These are phyloP conservation scores for Amesomyces nigricolor DNA, from an alignment of 2,329 filamentous ascomycete genomes.

Conservation along the genomic window DNA sequence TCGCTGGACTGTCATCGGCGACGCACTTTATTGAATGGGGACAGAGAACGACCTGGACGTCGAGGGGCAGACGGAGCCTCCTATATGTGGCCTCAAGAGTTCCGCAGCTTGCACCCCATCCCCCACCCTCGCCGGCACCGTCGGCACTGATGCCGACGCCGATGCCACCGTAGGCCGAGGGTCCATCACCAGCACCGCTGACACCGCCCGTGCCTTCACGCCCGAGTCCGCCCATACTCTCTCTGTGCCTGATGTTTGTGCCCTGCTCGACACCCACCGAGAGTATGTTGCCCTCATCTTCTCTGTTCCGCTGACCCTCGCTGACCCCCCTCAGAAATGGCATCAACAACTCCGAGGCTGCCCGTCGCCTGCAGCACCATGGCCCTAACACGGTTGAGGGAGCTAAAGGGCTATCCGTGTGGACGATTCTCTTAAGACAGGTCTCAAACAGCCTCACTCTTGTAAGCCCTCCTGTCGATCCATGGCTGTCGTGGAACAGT, in stretches of 20 bases:
- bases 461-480: conserved; percentile 9
- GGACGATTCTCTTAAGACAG: conserved; percentile 71
- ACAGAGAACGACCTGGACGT: conserved; percentile 29
- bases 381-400: conserved; percentile 67
- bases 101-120: conserved; percentile 22
- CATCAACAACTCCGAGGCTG: conserved; percentile 56
- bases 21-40: conserved; percentile 27
- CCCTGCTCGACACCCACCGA: conserved; percentile 24
- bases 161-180: conserved; percentile 10
- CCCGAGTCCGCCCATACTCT: conserved; percentile 27
- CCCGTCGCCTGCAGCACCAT: conserved; percentile 58
- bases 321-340: conserved; percentile 42
- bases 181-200: conserved; percentile 15
- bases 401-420: conserved; percentile 65
- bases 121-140: conserved; percentile 22
- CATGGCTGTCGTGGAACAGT: not conserved
- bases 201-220: conserved; percentile 25
- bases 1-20: conserved; percentile 18
- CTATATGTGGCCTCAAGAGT: conserved; percentile 29
- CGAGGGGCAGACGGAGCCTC: conserved; percentile 31
- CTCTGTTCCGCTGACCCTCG: not conserved
- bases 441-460: conserved; percentile 71
- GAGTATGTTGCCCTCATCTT: conserved; percentile 18
- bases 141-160: conserved; percentile 17
- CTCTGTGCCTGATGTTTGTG: conserved; percentile 23